Base-by-base conservation (phyloP, 2,329 filamentous ascomycete species). In the Xylaria digitata region DNA sequence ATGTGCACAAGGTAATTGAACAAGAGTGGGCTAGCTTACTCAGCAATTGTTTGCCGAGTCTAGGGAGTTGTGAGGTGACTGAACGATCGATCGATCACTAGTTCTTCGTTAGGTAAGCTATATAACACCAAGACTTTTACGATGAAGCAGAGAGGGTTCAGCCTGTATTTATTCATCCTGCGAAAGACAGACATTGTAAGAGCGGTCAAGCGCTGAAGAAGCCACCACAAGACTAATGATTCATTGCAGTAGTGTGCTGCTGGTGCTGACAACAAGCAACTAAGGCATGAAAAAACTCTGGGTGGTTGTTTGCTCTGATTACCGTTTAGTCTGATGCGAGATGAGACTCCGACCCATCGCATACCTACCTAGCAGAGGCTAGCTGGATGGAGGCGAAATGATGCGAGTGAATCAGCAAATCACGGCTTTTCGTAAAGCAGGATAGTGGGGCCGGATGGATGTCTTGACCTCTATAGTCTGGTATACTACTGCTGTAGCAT, bases 371-470 rank as follows among this genome's bases (percentile, higher is more conserved):
- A 49, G 46, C 6, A 5, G 21, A 34, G 37, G 46, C 26, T 37
- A 59, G 13, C 26, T 15, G 4, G 23, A 49, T n/a, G 8, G 21
- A 34, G 49, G 62, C 43, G 17, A 19, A 13, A 54, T 37, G 21
- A 1, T 50, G 55, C 55, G 46, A 42, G 45, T 42, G 30, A 61
- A 61, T 58, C 52, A 61, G 45, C 48, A 34, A 61, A 61, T 61
- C 52, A 61, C n/a, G 19, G 43, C 56, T 42, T 17, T 53, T 49
- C 56, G 49, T 56, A 42, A 57, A 17, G 7, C n/a, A 67, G 65
- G 61, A 17, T 58, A 45, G 65, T 69, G 67, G 67, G 67, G 67
- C 67, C 67, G 67, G 61, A 17, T 34, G 3, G 19, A 7, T 45
- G 32, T 60, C 5, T 6, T 52, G 54, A 49, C 26, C 32, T 40